Evolutionary conservation across 441 rosid species (phyloP).

Genomic region (Breynia disticha): DNA sequence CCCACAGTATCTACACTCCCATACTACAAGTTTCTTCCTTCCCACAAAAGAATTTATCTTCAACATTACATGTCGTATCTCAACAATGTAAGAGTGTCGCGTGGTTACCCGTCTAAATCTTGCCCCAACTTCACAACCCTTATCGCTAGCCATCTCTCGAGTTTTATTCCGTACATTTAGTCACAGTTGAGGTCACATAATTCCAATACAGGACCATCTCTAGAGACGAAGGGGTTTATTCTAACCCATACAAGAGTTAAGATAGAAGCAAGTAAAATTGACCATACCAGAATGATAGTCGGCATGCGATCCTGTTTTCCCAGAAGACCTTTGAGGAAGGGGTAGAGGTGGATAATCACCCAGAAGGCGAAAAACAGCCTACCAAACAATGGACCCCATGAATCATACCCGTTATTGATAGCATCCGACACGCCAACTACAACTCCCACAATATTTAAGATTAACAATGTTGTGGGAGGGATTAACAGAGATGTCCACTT

Average conservation of each 20-base stretch:
- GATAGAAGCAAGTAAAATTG: slow-evolving; percentile 7
- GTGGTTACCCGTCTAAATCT: too few species aligned
- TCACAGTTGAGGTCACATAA: slow-evolving; percentile 11
- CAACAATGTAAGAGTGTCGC: slow-evolving; percentile 6
- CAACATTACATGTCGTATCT: slow-evolving; percentile 15
- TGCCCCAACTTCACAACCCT: too few species aligned
- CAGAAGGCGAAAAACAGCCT: slow-evolving; percentile 9
- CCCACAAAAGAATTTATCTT: slow-evolving; percentile 22
- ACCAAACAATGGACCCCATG: slow-evolving; percentile 27
- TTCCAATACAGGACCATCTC: slow-evolving; percentile 12
- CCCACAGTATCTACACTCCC: slow-evolving; percentile 35
- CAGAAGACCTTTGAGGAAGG: slow-evolving; percentile 9
- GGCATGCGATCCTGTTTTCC: slow-evolving; percentile 11
- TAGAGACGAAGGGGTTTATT: slow-evolving; percentile 11
- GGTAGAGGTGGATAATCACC: slow-evolving; percentile 8
- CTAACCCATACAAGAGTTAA: slow-evolving; percentile 6
- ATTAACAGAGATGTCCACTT: slow-evolving; percentile 25
- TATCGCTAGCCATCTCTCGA: not conserved
- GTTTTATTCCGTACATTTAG: not conserved
- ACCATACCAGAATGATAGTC: slow-evolving; percentile 7
- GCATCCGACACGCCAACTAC: slow-evolving; percentile 21
- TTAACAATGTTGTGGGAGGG: slow-evolving; percentile 24
- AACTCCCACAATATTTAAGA: slow-evolving; percentile 20
- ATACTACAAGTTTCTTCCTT: slow-evolving; percentile 19
- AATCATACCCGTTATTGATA: slow-evolving; percentile 14